These are phyloP conservation scores for Eucalyptus erythrocorys DNA, from an alignment of 345 rosid genomes.

Conservation along the genomic window DNA sequence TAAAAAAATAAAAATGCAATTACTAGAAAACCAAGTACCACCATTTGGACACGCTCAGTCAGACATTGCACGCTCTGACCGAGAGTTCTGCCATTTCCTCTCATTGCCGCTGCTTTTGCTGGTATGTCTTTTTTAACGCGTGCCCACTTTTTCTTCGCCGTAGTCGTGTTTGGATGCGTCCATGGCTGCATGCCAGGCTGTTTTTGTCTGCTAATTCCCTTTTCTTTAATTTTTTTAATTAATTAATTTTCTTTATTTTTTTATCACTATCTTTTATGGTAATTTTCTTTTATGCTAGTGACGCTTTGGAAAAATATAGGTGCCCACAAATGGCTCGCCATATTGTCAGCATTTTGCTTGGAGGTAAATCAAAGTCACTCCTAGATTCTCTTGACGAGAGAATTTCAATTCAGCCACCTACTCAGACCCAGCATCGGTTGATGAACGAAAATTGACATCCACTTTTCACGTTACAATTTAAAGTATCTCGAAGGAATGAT, in stretches of 20 bases:
- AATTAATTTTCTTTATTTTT: too few species aligned
- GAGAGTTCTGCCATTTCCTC: neutral
- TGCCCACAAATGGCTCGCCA: neutral
- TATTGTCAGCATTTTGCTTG: neutral
- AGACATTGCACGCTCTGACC: too few species aligned
- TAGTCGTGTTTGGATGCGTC: neutral
- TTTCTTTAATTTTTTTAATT: too few species aligned
- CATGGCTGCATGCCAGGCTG: neutral
- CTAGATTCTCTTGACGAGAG: neutral
- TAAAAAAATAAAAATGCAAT: neutral
- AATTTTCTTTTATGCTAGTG: neutral
- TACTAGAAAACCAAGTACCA: neutral
- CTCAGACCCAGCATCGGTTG: neutral
- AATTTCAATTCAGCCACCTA: neutral
- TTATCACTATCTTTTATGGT: too few species aligned
- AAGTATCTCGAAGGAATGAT: neutral
- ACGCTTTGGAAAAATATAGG: neutral
- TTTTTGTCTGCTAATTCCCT: neutral
- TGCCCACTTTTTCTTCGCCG: neutral
- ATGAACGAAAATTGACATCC: neutral
- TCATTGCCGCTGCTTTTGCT: neutral
- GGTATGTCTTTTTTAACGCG: neutral
- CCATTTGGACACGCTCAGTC: too few species aligned
- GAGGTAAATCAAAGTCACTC: neutral
- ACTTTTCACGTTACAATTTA: too few species aligned